phyloP scores from a whole-genome alignment of 2,329 filamentous ascomycete species.

The Exophiala oligosperma region DNA sequence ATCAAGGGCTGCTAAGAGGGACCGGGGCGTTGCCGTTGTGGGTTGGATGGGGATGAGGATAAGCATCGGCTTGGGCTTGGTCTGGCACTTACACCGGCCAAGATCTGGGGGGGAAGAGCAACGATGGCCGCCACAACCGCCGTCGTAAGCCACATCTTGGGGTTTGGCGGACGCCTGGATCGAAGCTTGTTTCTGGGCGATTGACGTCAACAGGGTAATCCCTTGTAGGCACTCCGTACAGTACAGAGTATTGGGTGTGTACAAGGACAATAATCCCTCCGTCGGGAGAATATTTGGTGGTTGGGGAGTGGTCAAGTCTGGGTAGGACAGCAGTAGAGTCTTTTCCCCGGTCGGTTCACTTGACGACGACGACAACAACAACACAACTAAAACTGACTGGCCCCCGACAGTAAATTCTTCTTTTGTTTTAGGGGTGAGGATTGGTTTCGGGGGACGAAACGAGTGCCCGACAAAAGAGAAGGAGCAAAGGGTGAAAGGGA shows the following conservation, averaged over 20 bases:
- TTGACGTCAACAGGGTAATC: slow-evolving; percentile 6
- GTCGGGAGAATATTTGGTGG: not conserved
- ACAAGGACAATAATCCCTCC: too few species aligned
- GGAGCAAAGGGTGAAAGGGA: too few species aligned
- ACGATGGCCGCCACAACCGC: slow-evolving; percentile 18
- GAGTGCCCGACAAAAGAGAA: too few species aligned
- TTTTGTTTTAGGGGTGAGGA: too few species aligned
- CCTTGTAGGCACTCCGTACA: too few species aligned
- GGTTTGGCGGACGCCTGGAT: not conserved
- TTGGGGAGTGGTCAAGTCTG: not conserved
- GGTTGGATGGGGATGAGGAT: not conserved
- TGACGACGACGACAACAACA: too few species aligned
- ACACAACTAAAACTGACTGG: too few species aligned
- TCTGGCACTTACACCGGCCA: slow-evolving; percentile 17
- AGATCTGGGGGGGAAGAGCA: slow-evolving; percentile 13
- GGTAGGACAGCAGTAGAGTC: not conserved
- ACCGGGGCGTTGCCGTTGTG: not conserved
- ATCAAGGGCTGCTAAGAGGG: too few species aligned
- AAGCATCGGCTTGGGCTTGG: not conserved
- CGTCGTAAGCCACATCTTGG: slow-evolving; percentile 20
- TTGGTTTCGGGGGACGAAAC: too few species aligned
- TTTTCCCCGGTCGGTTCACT: too few species aligned
- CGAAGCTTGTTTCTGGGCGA: not conserved
- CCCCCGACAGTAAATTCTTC: too few species aligned
- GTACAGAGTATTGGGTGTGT: too few species aligned